These are phyloP conservation scores for Cercospora brassicicola DNA, from an alignment of 2,329 filamentous ascomycete genomes.

Conservation along the genomic window DNA sequence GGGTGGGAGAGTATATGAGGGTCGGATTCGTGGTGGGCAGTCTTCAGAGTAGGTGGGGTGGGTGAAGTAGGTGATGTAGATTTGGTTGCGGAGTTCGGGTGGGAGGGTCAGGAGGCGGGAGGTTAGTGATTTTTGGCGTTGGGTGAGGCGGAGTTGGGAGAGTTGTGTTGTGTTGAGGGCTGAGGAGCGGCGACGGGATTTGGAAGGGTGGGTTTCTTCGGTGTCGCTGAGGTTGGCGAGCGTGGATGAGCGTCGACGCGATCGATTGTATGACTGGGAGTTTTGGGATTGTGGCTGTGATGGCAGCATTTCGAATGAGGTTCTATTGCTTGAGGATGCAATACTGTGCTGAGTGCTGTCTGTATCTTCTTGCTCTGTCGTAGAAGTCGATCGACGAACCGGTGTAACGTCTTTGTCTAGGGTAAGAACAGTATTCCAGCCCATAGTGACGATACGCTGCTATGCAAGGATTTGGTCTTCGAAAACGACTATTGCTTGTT, in stretches of 20 bases:
- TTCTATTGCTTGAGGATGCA: background rate
- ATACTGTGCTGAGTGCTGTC: background rate
- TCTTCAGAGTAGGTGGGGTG: background rate
- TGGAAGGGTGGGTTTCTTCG: background rate
- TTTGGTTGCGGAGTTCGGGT: slow-evolving; percentile 25
- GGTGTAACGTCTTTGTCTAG: background rate
- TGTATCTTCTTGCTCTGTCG: background rate
- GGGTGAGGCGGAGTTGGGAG: background rate
- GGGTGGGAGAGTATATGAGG: slow-evolving; percentile 21
- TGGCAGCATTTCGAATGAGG: background rate
- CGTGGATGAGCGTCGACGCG: slow-evolving; percentile 1
- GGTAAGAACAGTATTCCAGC: slow-evolving; percentile 1
- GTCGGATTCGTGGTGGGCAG: slow-evolving; percentile 18
- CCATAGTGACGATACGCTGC: background rate
- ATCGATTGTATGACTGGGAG: background rate
- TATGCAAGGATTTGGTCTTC: background rate
- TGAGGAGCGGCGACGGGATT: slow-evolving; percentile 8
- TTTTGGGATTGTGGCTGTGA: background rate
- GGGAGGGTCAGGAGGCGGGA: slow-evolving; percentile 21
- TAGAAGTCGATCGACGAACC: background rate
- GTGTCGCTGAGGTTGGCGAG: slow-evolving; percentile 3
- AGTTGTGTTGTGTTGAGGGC: background rate
- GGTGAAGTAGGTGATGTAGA: slow-evolving; percentile 23
- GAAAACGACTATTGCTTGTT: background rate
- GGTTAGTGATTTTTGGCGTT: background rate